A percentile compares a stretch with the other conserved stretches of the same genome.
Evolutionary conservation across 495 filamentous ascomycete species (phyloP).

Genomic region (Aspergillus campestris): DNA sequence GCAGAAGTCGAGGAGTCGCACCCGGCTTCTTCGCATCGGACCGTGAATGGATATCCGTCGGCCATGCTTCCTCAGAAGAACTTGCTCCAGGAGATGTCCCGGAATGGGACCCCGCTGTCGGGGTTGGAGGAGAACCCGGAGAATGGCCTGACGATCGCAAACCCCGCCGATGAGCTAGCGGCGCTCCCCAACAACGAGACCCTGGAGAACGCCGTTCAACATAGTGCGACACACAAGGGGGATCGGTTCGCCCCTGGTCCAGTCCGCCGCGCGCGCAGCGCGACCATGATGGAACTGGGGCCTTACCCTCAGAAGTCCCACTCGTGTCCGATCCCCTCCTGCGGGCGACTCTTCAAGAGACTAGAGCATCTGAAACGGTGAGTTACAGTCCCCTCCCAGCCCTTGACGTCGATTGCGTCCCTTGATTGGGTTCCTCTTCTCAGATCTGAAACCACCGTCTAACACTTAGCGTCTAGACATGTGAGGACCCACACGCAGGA

Average conservation of each 20-base stretch:
- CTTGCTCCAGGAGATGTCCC: slow-evolving; percentile 68
- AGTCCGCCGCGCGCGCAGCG: slow-evolving; percentile 82
- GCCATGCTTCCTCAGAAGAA: slow-evolving; percentile 68
- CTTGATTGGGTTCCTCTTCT: slow-evolving; percentile 2
- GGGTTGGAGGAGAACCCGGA: slow-evolving; percentile 71
- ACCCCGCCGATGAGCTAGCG: slow-evolving; percentile 58
- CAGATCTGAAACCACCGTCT: slow-evolving; percentile 50
- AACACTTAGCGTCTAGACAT: slow-evolving; percentile 59
- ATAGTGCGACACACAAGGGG: slow-evolving; percentile 49
- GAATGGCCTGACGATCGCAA: slow-evolving; percentile 51
- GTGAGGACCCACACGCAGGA: slow-evolving; percentile 99
- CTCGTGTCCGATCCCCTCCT: slow-evolving; percentile 97
- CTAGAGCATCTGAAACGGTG: slow-evolving; percentile 99
- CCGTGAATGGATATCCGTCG: slow-evolving; percentile 53
- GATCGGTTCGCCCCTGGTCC: slow-evolving; percentile 62
- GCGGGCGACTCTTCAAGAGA: slow-evolving; percentile 95
- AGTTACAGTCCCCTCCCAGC: slow-evolving; percentile 24
- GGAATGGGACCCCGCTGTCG: slow-evolving; percentile 79
- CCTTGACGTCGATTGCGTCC: neutral
- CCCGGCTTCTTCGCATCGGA: slow-evolving; percentile 49
- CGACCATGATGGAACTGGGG: slow-evolving; percentile 91
- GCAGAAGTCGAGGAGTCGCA: slow-evolving; percentile 65
- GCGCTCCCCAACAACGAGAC: slow-evolving; percentile 57
- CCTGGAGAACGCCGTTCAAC: slow-evolving; percentile 47
- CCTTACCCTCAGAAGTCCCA: slow-evolving; percentile 97